Percentiles rank a stretch among this genome's conserved stretches.
phyloP scores from a whole-genome alignment of 2,329 filamentous ascomycete species.

The Trichoderma atrobrunneum region DNA sequence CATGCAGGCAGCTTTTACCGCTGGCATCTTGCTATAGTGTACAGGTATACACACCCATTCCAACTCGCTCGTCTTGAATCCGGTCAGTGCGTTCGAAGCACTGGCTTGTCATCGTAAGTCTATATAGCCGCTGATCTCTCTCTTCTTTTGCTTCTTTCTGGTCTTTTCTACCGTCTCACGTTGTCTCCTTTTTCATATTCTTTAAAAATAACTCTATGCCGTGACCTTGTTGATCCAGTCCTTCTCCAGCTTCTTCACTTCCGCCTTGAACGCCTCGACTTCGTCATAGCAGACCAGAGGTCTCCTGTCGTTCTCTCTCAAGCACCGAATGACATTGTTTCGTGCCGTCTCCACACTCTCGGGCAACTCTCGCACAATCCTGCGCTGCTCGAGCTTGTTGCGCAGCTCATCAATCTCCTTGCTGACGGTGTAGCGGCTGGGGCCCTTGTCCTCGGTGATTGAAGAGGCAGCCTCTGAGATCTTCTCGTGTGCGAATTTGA shows the following conservation, averaged over 20 bases:
- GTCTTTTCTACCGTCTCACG: neutral
- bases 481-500: conserved; percentile 66
- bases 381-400: conserved; percentile 58
- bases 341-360: conserved; percentile 71
- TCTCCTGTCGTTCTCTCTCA: conserved; percentile 79
- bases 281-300: conserved; percentile 94
- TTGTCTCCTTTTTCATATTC: neutral
- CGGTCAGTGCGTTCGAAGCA: neutral
- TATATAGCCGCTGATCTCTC: neutral
- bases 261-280: conserved; percentile 84
- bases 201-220: conserved; percentile 32
- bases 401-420: conserved; percentile 59
- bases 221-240: conserved; percentile 83
- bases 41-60: conserved; percentile 26
- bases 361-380: conserved; percentile 66
- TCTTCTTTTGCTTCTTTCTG: neutral
- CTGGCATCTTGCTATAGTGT: conserved; percentile 33
- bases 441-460: conserved; percentile 39
- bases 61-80: conserved; percentile 18
- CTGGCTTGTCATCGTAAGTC: neutral
- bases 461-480: conserved; percentile 61
- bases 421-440: conserved; percentile 49
- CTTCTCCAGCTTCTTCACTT: conserved; percentile 83
- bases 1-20: conserved; percentile 32
- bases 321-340: conserved; percentile 72